phyloP scores from a whole-genome alignment of 108 stramenopile species.

The Cyclotella baltica region DNA sequence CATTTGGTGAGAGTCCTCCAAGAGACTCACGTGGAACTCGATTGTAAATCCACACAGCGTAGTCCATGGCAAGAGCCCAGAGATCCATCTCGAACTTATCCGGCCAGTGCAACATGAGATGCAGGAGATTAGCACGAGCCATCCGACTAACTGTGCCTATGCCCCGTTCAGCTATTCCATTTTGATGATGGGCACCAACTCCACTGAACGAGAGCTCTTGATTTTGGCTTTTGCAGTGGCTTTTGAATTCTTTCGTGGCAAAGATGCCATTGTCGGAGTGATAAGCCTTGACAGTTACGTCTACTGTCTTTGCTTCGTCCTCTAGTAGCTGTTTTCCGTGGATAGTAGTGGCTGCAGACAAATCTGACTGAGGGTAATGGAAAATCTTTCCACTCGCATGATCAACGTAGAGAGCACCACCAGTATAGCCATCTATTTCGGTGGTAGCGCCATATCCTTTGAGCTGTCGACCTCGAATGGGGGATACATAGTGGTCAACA shows the following conservation, averaged over 20 bases:
- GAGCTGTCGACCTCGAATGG: not conserved
- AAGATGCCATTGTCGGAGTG: constrained; percentile 55
- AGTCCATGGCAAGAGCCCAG: constrained; percentile 60
- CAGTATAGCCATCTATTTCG: no score
- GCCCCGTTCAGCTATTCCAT: constrained; percentile 56
- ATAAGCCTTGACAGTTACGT: constrained; percentile 41
- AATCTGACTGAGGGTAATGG: no score
- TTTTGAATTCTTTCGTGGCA: constrained; percentile 19
- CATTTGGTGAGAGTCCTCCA: constrained; percentile 33
- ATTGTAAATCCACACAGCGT: no score
- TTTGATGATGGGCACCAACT: constrained; percentile 65
- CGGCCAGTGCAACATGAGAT: constrained; percentile 57
- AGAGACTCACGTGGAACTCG: constrained; percentile 20
- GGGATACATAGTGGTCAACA: no score
- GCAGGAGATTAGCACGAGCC: constrained; percentile 55
- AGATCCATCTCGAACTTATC: constrained; percentile 21
- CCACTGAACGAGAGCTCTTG: constrained; percentile 40
- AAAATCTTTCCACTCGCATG: no score
- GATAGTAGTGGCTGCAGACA: constrained; percentile 21
- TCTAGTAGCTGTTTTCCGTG: constrained; percentile 26
- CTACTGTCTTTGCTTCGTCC: constrained; percentile 1
- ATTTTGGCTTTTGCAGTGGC: not conserved
- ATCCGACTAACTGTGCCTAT: constrained; percentile 35
- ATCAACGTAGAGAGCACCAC: no score
- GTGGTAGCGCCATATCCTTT: no score